Conservation (phyloP, 257 asterid genomes). For the Fraxinus anomala region DNA sequence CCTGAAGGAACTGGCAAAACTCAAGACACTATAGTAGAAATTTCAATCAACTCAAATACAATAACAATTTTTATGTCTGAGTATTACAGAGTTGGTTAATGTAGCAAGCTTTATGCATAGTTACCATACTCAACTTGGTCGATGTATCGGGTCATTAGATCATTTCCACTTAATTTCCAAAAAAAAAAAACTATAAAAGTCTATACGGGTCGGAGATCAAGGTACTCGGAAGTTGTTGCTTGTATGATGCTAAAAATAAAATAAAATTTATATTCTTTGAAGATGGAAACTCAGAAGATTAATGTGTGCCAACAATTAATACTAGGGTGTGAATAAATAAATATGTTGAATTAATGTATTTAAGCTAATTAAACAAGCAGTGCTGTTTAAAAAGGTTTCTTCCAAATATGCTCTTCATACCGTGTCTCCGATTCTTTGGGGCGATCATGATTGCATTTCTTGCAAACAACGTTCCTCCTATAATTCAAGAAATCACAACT, state of each 20-base stretch:
- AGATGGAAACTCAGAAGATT: neutral
- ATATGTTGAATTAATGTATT: neutral
- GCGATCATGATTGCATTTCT: constrained; percentile 56
- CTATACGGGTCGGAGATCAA: neutral
- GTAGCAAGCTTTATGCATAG: neutral
- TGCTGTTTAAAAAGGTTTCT: constrained; percentile 46
- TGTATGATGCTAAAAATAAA: neutral
- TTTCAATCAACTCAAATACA: no score
- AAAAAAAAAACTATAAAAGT: neutral
- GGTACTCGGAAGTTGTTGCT: neutral
- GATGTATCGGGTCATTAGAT: neutral
- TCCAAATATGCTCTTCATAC: constrained; percentile 46
- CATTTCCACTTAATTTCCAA: neutral
- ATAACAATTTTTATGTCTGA: neutral
- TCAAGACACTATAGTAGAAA: no score
- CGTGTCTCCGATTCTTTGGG: constrained; percentile 34
- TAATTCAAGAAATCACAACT: constrained; percentile 78
- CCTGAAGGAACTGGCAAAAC: no score
- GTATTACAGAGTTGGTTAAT: neutral
- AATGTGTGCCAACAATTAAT: neutral
- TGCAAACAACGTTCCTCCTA: constrained; percentile 60
- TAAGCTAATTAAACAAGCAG: neutral
- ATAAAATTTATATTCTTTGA: neutral
- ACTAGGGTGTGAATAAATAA: neutral
- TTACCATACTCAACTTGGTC: neutral